Evolutionary conservation across 176 grass and related monocot species (phyloP).

Genomic region (Areca catechu): DNA sequence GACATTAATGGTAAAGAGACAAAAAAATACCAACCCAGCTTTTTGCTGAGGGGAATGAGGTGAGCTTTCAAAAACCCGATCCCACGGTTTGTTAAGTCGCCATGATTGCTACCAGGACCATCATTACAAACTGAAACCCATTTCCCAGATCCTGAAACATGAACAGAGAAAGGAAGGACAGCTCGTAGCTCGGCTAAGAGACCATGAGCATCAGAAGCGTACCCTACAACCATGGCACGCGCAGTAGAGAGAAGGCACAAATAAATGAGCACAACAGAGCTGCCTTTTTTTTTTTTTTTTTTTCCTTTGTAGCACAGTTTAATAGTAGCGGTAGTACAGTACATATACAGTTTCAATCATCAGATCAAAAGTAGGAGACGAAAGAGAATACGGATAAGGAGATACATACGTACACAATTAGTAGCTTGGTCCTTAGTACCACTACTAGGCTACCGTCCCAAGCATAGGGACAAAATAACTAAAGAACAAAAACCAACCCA

Average conservation of each 20-base stretch:
- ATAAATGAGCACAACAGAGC: not conserved
- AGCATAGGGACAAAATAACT: too few species aligned
- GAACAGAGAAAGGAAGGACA: not conserved
- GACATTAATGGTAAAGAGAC: not conserved
- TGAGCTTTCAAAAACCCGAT: not conserved
- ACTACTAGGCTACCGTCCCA: too few species aligned
- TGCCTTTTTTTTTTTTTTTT: not conserved
- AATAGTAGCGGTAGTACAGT: too few species aligned
- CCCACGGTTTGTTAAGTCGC: not conserved
- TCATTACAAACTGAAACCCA: slow-evolving; percentile 17
- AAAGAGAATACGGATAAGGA: too few species aligned
- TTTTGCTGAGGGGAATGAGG: not conserved
- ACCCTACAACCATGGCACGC: not conserved
- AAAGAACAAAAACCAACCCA: too few species aligned
- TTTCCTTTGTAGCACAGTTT: too few species aligned
- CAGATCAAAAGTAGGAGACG: too few species aligned
- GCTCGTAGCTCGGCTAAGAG: not conserved
- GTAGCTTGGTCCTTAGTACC: too few species aligned
- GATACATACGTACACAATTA: too few species aligned
- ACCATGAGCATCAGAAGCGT: not conserved
- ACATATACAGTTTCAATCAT: too few species aligned
- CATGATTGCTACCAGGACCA: slow-evolving; percentile 24
- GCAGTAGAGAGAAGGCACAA: not conserved
- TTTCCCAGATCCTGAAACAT: not conserved
- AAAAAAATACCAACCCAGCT: not conserved